Evolutionary conservation across 2,329 filamentous ascomycete species (phyloP), one percentile per base, ranked within the genome.

Genomic region (Aspergillus texensis): DNA sequence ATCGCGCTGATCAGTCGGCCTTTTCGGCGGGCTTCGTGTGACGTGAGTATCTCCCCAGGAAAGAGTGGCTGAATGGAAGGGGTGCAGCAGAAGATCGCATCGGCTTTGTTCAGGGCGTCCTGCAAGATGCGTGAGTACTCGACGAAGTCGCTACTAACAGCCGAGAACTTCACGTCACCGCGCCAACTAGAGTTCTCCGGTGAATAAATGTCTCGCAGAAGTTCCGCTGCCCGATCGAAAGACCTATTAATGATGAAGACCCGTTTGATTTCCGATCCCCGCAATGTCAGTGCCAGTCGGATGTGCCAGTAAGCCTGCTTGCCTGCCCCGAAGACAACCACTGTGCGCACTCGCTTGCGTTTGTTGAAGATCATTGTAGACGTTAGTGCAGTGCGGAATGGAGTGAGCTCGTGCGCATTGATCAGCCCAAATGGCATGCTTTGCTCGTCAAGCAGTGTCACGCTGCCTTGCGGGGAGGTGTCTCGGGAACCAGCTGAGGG

Each of bases 291-390:
- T 0, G 94, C 90, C 5, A 98, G 85, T 0, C 93, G 89, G 50
- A 96, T 88, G 75, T 97, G 94, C 94, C 94, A 98, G 81, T 94
- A 96, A 14, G 94, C 94, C 80, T 97, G 94, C 70, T 90, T 88
- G 53, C 94, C 94, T 39, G 91, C 89, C 28, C 94, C 94, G 75
- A 97, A 98, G 59, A 96, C 90, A 16, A 90, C 89, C 12, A 97
- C 74, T 16, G 89, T 92, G 73, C 90, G 89, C 48, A 96, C 89
- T 32, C 85, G 85, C 61, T 85, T 82, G 61, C 94, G 91, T 71
- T 77, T 85, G 72, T 87, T 86, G 21, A 90, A 82, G 68, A 90
- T 81, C 62, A 89, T 86, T 14, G 85, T 85, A 6, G 81, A 72
- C 0, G 86, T 86, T 14, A 91, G 79, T 0, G 89, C 87, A 0